Conservation (phyloP, 805 yeast species). For the Pichia membranifaciens region DNA sequence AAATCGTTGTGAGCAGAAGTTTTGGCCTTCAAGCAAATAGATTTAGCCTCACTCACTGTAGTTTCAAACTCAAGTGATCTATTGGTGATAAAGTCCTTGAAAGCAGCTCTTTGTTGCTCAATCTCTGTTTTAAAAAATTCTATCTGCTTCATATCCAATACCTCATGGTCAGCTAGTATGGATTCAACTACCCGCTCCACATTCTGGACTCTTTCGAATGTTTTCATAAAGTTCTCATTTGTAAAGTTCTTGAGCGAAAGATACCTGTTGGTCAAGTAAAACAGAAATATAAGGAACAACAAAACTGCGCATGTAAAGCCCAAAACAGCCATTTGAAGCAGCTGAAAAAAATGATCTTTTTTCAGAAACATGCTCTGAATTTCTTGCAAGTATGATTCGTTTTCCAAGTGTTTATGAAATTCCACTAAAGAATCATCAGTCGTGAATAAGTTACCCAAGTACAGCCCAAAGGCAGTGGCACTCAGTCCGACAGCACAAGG, state of each 20-base stretch:
- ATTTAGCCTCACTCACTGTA: conserved; percentile 4
- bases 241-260: neutral
- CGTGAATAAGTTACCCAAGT: neutral
- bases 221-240: neutral
- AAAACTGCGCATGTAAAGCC: neutral
- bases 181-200: conserved; percentile 14
- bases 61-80: conserved; percentile 7
- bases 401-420: conserved; percentile 7
- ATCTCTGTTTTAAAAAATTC: conserved; percentile 7
- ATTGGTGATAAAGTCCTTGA: conserved; percentile 6
- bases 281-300: neutral
- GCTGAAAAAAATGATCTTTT: conserved; percentile 6
- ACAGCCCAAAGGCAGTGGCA: conserved; percentile 5
- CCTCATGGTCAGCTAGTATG: conserved; percentile 9
- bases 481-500: conserved; percentile 4
- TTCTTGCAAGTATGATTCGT: conserved; percentile 8
- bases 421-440: conserved; percentile 6
- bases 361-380: conserved; percentile 8
- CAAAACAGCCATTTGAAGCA: neutral
- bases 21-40: conserved; percentile 5
- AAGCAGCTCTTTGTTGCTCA: conserved; percentile 4
- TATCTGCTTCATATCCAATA: conserved; percentile 2
- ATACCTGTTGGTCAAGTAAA: neutral
- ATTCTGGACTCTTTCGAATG: conserved; percentile 1
- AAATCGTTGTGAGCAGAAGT: conserved; percentile 4